phyloP scores from a whole-genome alignment of 192 early-diverging fungal species.

The Coemansia sp. region DNA sequence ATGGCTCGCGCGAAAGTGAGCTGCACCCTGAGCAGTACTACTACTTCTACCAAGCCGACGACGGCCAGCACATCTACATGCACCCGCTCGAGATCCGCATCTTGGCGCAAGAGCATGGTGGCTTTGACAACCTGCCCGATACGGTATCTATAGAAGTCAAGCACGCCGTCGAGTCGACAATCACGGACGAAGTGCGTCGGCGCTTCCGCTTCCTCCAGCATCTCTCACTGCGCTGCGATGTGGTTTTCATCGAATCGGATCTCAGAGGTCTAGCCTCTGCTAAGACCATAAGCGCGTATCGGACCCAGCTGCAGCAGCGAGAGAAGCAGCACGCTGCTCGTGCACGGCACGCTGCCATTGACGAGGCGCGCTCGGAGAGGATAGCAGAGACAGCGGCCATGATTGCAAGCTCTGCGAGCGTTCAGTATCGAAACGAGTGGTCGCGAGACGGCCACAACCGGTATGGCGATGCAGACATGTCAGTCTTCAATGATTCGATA shows the following conservation, averaged over 20 bases:
- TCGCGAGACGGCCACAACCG: not conserved
- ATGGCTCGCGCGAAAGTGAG: not conserved
- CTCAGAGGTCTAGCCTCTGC: conserved; percentile 67
- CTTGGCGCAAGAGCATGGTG: conserved; percentile 74
- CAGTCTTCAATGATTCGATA: not conserved
- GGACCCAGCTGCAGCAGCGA: conserved; percentile 34
- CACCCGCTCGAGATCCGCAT: conserved; percentile 91
- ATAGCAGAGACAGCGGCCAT: conserved; percentile 21
- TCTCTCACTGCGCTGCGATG: conserved; percentile 87
- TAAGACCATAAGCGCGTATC: conserved; percentile 30
- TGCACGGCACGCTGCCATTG: conserved; percentile 25
- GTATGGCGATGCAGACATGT: not conserved
- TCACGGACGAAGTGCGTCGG: conserved; percentile 88
- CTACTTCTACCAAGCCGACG: conserved; percentile 88
- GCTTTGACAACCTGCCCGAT: conserved; percentile 73
- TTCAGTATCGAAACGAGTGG: conserved; percentile 13
- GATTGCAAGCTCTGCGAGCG: conserved; percentile 1
- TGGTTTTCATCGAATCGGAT: conserved; percentile 87
- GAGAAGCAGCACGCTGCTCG: conserved; percentile 53
- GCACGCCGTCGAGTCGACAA: conserved; percentile 76
- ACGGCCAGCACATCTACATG: conserved; percentile 93
- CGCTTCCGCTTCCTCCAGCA: conserved; percentile 85
- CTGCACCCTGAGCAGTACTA: conserved; percentile 14
- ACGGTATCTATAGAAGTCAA: conserved; percentile 62
- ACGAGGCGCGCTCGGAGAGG: conserved; percentile 35